Evolutionary conservation across 2,329 filamentous ascomycete species (phyloP), one percentile per base, ranked within the genome.

Genomic region (Kalmusia sp.): DNA sequence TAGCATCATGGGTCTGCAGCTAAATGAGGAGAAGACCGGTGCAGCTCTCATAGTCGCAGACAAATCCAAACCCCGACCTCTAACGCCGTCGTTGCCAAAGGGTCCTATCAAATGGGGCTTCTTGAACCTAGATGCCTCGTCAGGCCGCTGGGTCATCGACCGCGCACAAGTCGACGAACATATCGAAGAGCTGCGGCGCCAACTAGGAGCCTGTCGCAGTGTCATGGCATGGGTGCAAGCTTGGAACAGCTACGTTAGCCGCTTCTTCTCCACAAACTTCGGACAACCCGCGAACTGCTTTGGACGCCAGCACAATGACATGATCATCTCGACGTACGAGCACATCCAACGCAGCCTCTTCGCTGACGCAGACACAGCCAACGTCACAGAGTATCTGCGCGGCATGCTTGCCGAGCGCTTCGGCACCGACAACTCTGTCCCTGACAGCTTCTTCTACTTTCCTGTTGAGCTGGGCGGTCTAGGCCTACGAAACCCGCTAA

Each of bases 81-180:
- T 62, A 54, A 0, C 67, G 73, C 11, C 62, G 2, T 56, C 63
- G 2, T 77, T 87, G 3, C 84, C 85, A 1, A 46, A 62, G 3
- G 84, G 84, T 1, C 76, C 81, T 6, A 81, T 87, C 33, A 76
- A 79, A 28, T 87, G 84, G 83, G 85, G 84, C 0, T 86, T 87
- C 62, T 75, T 89, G 21, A 75, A 75, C 33, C 75, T 89, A 3
- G 82, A 86, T 27, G 71, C 81, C 1, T 58, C 73, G 24, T 75
- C 78, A 0, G 82, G 83, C 7, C 77, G 77, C 6, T 89, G 87
- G 61, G 72, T 82, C 43, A 87, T 89, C 49, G 83, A 88, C 57
- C 80, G 85, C 59, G 55, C 61, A 0, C 79, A 84, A 71, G 84
- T 89, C 0, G 80, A 87, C 55, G 70, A 77, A 22, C 86, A 89